These are phyloP conservation scores for Crithidia thermophila DNA, from an alignment of 208 protist species.

Conservation along the genomic window DNA sequence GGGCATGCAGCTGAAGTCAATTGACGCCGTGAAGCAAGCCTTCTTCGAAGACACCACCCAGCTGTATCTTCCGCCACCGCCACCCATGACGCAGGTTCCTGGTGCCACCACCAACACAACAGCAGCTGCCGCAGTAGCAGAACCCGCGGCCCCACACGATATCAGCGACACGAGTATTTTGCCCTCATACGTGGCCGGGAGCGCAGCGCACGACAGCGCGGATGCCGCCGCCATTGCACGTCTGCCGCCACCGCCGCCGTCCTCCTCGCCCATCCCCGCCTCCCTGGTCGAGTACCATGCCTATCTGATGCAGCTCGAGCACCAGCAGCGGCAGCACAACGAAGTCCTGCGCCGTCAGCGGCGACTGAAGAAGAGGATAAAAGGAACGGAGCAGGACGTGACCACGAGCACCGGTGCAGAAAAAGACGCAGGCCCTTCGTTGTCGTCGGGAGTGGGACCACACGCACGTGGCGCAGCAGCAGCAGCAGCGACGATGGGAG, in stretches of 20 bases:
- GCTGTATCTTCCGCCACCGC: neutral
- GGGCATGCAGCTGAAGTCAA: neutral
- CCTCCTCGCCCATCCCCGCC: constrained; percentile 34
- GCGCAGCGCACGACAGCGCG: neutral
- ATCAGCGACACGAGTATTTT: constrained; percentile 11
- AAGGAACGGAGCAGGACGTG: neutral
- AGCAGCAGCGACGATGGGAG: neutral
- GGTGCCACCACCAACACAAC: neutral
- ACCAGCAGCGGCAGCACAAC: constrained; percentile 47
- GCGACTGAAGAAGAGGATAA: neutral
- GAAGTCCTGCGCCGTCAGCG: constrained; percentile 42
- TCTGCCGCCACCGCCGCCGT: constrained; percentile 24
- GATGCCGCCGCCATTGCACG: neutral
- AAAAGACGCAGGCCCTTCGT: too few relatives aligned
- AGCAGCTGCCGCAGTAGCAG: neutral
- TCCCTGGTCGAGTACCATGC: constrained; percentile 31
- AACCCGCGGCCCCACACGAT: too few relatives aligned
- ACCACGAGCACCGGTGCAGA: too few relatives aligned
- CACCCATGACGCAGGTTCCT: neutral
- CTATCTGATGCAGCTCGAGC: constrained; percentile 39
- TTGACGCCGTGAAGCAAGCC: constrained; percentile 13
- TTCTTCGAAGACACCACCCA: constrained; percentile 1
- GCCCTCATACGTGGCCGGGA: neutral
- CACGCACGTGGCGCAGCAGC: neutral
- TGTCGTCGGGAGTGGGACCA: too few relatives aligned